Percentiles rank a stretch among this genome's conserved stretches.
Conservation (phyloP, 2,329 filamentous ascomycete genomes). For the Colletotrichum abscissum region DNA sequence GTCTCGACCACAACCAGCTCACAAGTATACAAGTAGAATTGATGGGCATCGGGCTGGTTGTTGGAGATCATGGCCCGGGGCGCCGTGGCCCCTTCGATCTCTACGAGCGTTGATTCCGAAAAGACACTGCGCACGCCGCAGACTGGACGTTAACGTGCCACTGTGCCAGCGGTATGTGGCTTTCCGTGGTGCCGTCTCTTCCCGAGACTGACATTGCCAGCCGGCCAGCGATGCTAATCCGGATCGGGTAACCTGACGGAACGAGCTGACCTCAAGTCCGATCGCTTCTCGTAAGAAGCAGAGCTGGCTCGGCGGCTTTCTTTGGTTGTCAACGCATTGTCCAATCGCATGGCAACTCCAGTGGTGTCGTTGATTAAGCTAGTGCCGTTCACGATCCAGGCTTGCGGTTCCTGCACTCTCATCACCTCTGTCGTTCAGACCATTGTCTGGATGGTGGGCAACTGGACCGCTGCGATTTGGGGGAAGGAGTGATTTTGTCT, state of each 20-base stretch:
- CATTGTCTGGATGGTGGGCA: background rate
- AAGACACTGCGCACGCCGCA: background rate
- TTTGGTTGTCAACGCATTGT: constrained; percentile 6
- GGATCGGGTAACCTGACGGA: constrained; percentile 14
- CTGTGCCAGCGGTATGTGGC: constrained; percentile 12
- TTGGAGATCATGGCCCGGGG: constrained; percentile 4
- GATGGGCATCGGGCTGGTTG: constrained; percentile 4
- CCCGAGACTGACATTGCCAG: constrained; percentile 11
- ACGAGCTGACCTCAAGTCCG: constrained; percentile 9
- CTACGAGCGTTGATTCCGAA: background rate
- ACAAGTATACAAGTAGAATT: background rate
- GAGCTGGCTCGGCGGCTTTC: constrained; percentile 6
- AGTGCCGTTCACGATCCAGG: constrained; percentile 9
- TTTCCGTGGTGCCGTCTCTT: constrained; percentile 18
- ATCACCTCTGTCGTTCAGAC: background rate
- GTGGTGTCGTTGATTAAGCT: background rate
- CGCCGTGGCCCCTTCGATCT: background rate
- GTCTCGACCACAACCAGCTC: background rate
- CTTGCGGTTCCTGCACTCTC: background rate
- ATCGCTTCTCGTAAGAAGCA: constrained; percentile 13
- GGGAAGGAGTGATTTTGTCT: background rate
- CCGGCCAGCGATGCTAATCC: constrained; percentile 4
- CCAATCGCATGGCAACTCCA: constrained; percentile 1
- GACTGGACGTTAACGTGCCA: background rate
- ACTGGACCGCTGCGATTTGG: background rate